phyloP scores from a whole-genome alignment of 768 basidiomycete species.

The Hygrocybe punicea region DNA sequence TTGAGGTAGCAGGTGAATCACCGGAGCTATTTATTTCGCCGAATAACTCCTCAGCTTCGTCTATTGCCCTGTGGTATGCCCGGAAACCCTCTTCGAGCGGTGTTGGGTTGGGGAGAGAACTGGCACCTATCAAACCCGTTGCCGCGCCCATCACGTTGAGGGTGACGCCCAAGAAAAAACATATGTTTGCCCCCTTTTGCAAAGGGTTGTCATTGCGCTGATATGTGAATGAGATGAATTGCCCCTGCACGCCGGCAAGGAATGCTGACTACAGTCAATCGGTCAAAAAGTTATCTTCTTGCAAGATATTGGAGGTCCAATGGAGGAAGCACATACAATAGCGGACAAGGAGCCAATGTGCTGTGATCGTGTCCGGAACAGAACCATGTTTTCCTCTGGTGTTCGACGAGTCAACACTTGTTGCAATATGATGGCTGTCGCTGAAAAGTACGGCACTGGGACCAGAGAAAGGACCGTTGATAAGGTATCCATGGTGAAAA shows the following conservation, averaged over 20 bases:
- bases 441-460: too few species aligned
- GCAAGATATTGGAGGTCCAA: neutral
- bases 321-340: neutral
- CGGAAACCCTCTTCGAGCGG: neutral
- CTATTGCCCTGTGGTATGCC: neutral
- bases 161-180: neutral
- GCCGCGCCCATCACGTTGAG: neutral
- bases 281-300: neutral
- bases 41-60: neutral
- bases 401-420: too few species aligned
- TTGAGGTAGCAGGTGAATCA: neutral
- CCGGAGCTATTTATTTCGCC: too few species aligned
- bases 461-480: too few species aligned
- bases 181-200: neutral
- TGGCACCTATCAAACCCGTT: neutral
- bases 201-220: neutral
- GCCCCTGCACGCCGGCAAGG: neutral
- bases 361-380: neutral
- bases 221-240: neutral
- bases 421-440: too few species aligned
- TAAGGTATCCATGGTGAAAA: too few species aligned
- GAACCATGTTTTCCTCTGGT: neutral
- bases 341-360: neutral
- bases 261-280: neutral
- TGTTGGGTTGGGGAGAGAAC: neutral